These are phyloP conservation scores for Posidonia oceanica DNA, from an alignment of 116 monocot species.

Conservation along the genomic window DNA sequence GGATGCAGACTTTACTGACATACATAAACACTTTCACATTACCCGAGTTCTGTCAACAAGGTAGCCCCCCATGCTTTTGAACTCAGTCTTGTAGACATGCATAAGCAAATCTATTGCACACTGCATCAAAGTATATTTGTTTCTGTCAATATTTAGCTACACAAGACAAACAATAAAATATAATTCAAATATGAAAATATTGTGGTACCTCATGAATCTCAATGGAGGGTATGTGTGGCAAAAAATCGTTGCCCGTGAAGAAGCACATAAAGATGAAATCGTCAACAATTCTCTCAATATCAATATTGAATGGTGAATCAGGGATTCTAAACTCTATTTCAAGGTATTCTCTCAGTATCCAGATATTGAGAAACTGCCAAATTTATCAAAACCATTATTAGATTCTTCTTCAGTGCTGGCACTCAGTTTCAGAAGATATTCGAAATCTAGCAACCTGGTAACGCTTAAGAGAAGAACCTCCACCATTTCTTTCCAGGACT, in stretches of 20 bases:
- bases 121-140: slow-evolving; percentile 4
- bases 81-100: slow-evolving; percentile 24
- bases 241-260: slow-evolving; percentile 31
- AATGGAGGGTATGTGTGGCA: slow-evolving; percentile 22
- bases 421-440: too few species aligned
- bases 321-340: slow-evolving; percentile 16
- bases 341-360: slow-evolving; percentile 27
- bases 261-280: slow-evolving; percentile 33
- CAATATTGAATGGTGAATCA: not conserved
- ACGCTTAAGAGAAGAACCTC: not conserved
- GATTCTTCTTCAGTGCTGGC: too few species aligned
- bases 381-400: too few species aligned
- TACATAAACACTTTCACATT: not conserved
- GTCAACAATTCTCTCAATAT: slow-evolving; percentile 28
- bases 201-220: slow-evolving; percentile 22
- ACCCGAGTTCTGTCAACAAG: slow-evolving; percentile 16
- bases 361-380: slow-evolving; percentile 30
- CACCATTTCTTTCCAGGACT: too few species aligned
- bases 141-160: too few species aligned
- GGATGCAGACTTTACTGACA: too few species aligned
- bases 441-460: slow-evolving; percentile 10
- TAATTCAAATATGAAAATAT: not conserved
- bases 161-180: too few species aligned
- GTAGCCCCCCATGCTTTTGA: slow-evolving; percentile 26
- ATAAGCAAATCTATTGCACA: slow-evolving; percentile 30